phyloP scores from a whole-genome alignment of 192 early-diverging fungal genomes.

The Rhizophagus clarus region DNA sequence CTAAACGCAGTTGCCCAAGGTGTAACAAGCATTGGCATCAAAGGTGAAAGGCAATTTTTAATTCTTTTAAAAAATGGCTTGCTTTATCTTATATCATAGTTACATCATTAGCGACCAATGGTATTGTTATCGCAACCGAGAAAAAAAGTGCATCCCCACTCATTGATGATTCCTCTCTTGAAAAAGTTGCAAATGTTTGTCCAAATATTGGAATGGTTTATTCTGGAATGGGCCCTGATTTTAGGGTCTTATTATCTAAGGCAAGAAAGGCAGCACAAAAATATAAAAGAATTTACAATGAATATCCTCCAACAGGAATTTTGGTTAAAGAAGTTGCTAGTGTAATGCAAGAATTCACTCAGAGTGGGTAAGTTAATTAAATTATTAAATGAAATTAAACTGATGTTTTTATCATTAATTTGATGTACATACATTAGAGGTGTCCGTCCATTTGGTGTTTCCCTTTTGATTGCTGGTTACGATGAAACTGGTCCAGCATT shows the following conservation, averaged over 20 bases:
- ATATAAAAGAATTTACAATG: slow-evolving; percentile 91
- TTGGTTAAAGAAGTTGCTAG: slow-evolving; percentile 95
- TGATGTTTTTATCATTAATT: not conserved
- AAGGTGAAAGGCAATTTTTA: slow-evolving; percentile 56
- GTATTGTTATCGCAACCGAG: slow-evolving; percentile 97
- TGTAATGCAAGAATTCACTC: slow-evolving; percentile 99
- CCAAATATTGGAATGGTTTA: slow-evolving; percentile 97
- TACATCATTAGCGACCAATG: slow-evolving; percentile 78
- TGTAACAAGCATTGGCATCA: slow-evolving; percentile 92
- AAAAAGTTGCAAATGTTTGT: slow-evolving; percentile 89
- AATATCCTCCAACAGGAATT: slow-evolving; percentile 94
- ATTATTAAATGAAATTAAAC: not conserved
- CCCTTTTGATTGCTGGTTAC: slow-evolving; percentile 91
- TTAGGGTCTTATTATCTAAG: slow-evolving; percentile 91
- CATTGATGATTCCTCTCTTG: slow-evolving; percentile 90
- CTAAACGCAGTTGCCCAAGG: slow-evolving; percentile 89
- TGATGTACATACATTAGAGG: slow-evolving; percentile 62
- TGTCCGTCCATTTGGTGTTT: slow-evolving; percentile 99
- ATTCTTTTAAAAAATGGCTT: not conserved
- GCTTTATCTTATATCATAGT: not conserved
- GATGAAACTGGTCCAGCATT: slow-evolving; percentile 90
- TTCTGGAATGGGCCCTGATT: slow-evolving; percentile 99
- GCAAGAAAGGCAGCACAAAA: slow-evolving; percentile 96
- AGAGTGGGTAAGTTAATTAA: slow-evolving; percentile 74
- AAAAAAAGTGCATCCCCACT: slow-evolving; percentile 92